Evolutionary conservation across 2,329 filamentous ascomycete genomes (phyloP), one percentile per base, ranked within the genome.

Genomic region (Neofusicoccum sp.): DNA sequence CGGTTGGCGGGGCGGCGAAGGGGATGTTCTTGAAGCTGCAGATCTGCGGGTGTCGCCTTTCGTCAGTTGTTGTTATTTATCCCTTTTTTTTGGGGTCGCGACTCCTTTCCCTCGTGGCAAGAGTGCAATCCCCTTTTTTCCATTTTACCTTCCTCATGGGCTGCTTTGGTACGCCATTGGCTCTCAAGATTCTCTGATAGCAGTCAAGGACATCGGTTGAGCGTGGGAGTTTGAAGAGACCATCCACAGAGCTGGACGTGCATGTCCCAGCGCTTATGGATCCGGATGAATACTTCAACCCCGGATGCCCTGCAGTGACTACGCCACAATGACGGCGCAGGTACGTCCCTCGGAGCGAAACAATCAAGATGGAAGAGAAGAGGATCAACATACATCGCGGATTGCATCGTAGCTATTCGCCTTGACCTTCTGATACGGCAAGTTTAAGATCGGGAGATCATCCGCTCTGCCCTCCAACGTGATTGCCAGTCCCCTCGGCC

Each of bases 1-100:
- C 77, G 3, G 73, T 66, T 0, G 77, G 76, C 20, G 77, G 75
- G 8, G 77, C 76, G 3, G 75, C 78, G 63, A 75, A 80, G 1
- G 76, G 74, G 49, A 80, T 75, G 62, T 78, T 79, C 60, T 72
- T 73, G 65, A 78, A 80, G 43, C 66, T 69, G 61, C 76, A 75
- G 44, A 71, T 34, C 38, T 60, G 36, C 8, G 30, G 31, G 24
- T 4, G n/a, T 14, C 3, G 43, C 30, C n/a, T 14, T 45, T 47
- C 9, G 45, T 5, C 20, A 6, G 20, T 20, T 2, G 20, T 20
- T 20, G 20, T 20, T 20, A 2, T 20, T 20, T 20, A 20, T 20
- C 20, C 20, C 2, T 20, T 20, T 20, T 20, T 20, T 20, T 20
- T 20, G 1, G 20, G 2, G 20, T 20, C 2, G 20, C 20, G 20